Evolutionary conservation across 768 basidiomycete genomes (phyloP), one percentile per base, ranked within the genome.

Genomic region (Gelatoporia subvermispora): DNA sequence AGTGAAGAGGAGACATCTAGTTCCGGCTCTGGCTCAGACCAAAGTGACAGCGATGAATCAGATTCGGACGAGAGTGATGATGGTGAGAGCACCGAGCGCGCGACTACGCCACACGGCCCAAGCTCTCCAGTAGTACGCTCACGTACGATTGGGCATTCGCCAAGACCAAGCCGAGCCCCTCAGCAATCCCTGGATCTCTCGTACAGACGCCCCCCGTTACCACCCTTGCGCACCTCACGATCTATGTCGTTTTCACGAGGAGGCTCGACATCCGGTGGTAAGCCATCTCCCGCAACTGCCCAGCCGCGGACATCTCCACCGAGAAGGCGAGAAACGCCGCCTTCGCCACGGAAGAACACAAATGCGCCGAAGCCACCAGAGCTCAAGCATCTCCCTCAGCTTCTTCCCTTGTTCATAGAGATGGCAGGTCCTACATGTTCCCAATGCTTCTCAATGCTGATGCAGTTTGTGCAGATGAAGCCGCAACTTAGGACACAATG

Each of bases 381-480:
- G 44, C 71, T 97, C 41, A 68, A 73, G 41, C 77, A 85, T 59
- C 79, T 98, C 44, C 86, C 90, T n/a, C 74, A 81, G 51, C 65
- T 99, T 18, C 70, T 96, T 34, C 93, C 95, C 2, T 58, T 98
- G 22, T 97, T 98, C 64, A 78, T 86, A 38, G 96, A 98, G 70
- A 82, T 97, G 78, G 93, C 96, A 52, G 61, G 82, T 68, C 22
- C 18, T 3, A 31, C 18, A 18, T 25, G 22, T 15, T n/a, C 41
- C 16, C n/a, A 42, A 13, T 37, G 35, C 43, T 31, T 21, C 47
- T 10, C 20, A 22, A 11, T 42, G 16, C 35, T 20, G 7, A 38
- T 17, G n/a, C 49, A n/a, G 18, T 44, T 17, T 18, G 18, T 22
- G 38, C 42, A 73, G 72, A 65, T 72, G 61, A 65, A 66, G 37